Conservation (phyloP, 2,329 filamentous ascomycete species). For the Nigrospora osmanthi region DNA sequence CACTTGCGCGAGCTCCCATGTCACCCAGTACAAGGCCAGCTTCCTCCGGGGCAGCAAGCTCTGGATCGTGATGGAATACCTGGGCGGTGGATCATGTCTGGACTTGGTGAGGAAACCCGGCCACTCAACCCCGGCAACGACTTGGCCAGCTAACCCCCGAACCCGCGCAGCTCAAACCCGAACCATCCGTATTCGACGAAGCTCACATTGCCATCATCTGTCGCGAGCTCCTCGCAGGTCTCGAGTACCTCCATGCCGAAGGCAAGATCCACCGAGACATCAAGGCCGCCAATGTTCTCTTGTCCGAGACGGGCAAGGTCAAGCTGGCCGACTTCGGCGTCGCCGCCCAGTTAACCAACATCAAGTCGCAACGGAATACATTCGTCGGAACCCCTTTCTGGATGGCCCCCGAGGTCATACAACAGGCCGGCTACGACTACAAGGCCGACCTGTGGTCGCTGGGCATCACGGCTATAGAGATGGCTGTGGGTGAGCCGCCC, state of each 20-base stretch:
- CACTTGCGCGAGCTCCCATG: conserved; percentile 87
- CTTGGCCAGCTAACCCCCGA: conserved; percentile 19
- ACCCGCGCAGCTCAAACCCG: conserved; percentile 70
- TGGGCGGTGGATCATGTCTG: conserved; percentile 90
- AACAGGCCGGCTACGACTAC: conserved; percentile 76
- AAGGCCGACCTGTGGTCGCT: conserved; percentile 93
- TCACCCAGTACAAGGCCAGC: conserved; percentile 94
- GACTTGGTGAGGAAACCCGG: conserved; percentile 60
- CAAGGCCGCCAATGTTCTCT: conserved; percentile 91
- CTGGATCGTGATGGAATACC: conserved; percentile 99
- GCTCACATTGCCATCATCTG: conserved; percentile 90
- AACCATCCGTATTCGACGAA: conserved; percentile 66
- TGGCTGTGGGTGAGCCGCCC: conserved; percentile 84
- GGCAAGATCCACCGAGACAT: conserved; percentile 96
- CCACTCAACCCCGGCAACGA: not conserved
- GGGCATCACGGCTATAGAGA: conserved; percentile 85
- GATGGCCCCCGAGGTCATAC: conserved; percentile 94
- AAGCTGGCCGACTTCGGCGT: conserved; percentile 97
- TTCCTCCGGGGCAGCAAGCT: conserved; percentile 94
- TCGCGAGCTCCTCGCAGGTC: conserved; percentile 78
- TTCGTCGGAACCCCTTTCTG: conserved; percentile 97
- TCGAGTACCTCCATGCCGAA: conserved; percentile 89
- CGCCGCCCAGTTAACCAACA: conserved; percentile 90
- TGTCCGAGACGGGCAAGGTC: conserved; percentile 84
- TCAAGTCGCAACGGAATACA: conserved; percentile 94